phyloP scores from a whole-genome alignment of 2,329 filamentous ascomycete genomes.

The Ophiosphaerella herpotricha region DNA sequence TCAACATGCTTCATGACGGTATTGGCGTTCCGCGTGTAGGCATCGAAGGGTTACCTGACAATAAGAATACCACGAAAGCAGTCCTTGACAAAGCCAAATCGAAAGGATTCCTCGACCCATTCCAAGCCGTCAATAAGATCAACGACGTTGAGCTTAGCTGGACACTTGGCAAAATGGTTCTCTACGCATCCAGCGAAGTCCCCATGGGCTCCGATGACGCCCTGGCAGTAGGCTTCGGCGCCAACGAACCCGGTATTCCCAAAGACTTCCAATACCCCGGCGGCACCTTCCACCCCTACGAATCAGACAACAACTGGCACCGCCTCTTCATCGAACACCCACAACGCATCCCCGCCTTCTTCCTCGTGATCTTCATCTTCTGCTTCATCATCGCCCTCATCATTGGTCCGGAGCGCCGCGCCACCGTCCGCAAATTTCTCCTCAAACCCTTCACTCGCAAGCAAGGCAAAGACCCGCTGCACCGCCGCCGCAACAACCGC shows the following conservation, averaged over 20 bases:
- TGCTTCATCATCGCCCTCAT: conserved; percentile 72
- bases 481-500: conserved; percentile 51
- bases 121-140: conserved; percentile 92
- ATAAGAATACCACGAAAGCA: conserved; percentile 73
- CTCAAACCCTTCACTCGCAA: conserved; percentile 53
- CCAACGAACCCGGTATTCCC: conserved; percentile 72
- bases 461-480: conserved; percentile 38
- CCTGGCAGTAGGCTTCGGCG: conserved; percentile 89
- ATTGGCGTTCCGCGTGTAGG: conserved; percentile 90
- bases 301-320: conserved; percentile 59
- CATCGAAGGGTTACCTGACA: conserved; percentile 65
- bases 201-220: conserved; percentile 64
- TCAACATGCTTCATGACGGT: conserved; percentile 93
- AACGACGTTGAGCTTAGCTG: conserved; percentile 91
- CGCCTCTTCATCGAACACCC: conserved; percentile 67
- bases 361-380: conserved; percentile 78
- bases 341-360: conserved; percentile 71
- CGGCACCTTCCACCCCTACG: conserved; percentile 51
- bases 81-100: conserved; percentile 70
- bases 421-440: conserved; percentile 60
- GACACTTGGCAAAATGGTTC: conserved; percentile 94
- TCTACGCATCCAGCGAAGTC: conserved; percentile 90
- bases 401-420: conserved; percentile 76
- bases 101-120: conserved; percentile 79
- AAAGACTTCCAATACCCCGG: conserved; percentile 84